Evolutionary conservation across 2,329 filamentous ascomycete genomes (phyloP).

Genomic region (Penicillium sclerotigenum): DNA sequence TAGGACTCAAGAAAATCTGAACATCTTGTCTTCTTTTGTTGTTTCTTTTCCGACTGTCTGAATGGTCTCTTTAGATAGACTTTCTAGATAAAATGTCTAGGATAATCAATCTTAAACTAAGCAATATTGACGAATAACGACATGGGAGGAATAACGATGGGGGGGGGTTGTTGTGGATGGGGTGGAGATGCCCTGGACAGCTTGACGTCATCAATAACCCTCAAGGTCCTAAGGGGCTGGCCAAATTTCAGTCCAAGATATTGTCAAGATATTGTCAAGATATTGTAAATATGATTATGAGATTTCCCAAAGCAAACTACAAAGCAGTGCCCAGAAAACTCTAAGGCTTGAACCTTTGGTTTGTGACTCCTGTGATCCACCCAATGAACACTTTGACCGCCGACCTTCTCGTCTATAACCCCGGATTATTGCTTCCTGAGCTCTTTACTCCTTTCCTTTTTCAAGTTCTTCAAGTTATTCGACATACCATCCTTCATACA

Average conservation of each 20-base stretch:
- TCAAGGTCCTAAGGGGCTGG: neutral
- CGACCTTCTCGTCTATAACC: neutral
- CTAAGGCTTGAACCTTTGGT: neutral
- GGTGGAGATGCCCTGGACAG: neutral
- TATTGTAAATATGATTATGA: neutral
- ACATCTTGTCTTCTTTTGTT: neutral
- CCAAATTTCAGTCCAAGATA: no score
- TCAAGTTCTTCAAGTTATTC: neutral
- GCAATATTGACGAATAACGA: neutral
- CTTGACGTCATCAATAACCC: conserved; percentile 1
- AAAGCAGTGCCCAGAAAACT: no score
- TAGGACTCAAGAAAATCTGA: no score
- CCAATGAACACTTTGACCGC: conserved; percentile 7
- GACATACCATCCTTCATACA: neutral
- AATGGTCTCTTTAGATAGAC: neutral
- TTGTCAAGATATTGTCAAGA: neutral
- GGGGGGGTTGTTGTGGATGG: neutral
- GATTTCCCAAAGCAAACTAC: neutral
- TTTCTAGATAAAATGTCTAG: neutral
- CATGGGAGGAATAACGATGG: neutral
- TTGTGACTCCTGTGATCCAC: conserved; percentile 13
- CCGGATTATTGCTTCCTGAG: neutral
- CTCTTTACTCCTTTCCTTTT: neutral
- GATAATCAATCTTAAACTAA: neutral
- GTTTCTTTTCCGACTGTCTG: neutral